A percentile compares a stretch with the other conserved stretches of the same genome.
phyloP scores from a whole-genome alignment of 495 filamentous ascomycete species.

The Polyplosphaeria fusca region DNA sequence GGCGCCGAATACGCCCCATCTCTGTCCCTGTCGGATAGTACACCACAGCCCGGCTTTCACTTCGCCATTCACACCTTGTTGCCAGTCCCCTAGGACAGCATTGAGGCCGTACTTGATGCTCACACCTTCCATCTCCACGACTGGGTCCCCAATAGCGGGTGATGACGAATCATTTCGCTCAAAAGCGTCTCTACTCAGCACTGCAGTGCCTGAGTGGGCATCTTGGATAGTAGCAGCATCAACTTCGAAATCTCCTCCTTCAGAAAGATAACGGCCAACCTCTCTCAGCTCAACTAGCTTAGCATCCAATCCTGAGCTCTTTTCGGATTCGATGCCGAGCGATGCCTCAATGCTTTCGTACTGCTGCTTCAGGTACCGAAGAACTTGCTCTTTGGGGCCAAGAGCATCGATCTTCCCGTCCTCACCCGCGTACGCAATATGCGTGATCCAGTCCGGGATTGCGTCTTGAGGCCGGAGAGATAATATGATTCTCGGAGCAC shows the following conservation, averaged over 20 bases:
- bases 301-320: slow-evolving; percentile 44
- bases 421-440: slow-evolving; percentile 65
- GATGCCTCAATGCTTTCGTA: slow-evolving; percentile 35
- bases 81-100: slow-evolving; percentile 73
- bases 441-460: slow-evolving; percentile 85
- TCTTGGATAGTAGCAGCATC: not conserved
- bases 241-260: slow-evolving; percentile 45
- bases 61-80: slow-evolving; percentile 51
- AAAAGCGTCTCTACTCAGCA: slow-evolving; percentile 39
- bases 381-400: slow-evolving; percentile 55
- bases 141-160: slow-evolving; percentile 50
- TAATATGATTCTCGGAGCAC: slow-evolving; percentile 68
- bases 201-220: slow-evolving; percentile 5
- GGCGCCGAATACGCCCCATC: slow-evolving; percentile 88
- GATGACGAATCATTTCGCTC: slow-evolving; percentile 19
- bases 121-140: slow-evolving; percentile 85
- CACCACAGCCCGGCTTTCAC: slow-evolving; percentile 65
- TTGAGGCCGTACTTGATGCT: slow-evolving; percentile 75
- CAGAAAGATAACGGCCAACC: slow-evolving; percentile 49
- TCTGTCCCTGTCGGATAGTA: slow-evolving; percentile 75
- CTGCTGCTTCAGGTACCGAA: slow-evolving; percentile 47
- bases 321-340: not conserved
- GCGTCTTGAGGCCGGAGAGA: slow-evolving; percentile 79
- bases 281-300: slow-evolving; percentile 54
- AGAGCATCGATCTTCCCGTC: slow-evolving; percentile 55